Evolutionary conservation across 2,329 filamentous ascomycete genomes (phyloP).

Genomic region (Aureobasidium sp.): DNA sequence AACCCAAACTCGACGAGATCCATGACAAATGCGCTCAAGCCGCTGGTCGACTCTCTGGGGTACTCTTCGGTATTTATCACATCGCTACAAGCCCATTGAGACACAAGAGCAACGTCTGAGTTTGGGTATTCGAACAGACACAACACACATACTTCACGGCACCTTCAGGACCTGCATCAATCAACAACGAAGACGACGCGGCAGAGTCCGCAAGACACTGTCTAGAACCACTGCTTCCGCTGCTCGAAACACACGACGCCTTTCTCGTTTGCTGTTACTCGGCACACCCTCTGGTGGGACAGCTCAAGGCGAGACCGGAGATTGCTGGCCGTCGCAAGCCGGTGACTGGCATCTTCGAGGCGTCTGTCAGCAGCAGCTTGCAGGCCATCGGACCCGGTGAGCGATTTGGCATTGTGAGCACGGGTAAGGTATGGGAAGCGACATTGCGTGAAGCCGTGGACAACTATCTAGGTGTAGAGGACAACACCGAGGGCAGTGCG

Average conservation of each 20-base stretch:
- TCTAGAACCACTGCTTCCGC: slow-evolving; percentile 45
- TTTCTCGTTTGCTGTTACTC: slow-evolving; percentile 87
- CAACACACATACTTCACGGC: slow-evolving; percentile 59
- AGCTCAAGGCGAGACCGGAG: slow-evolving; percentile 45
- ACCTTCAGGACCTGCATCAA: slow-evolving; percentile 61
- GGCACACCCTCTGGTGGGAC: slow-evolving; percentile 66
- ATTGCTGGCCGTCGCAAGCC: slow-evolving; percentile 39
- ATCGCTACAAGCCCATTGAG: slow-evolving; percentile 27
- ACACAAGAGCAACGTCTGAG: slow-evolving; percentile 25
- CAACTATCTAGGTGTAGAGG: slow-evolving; percentile 52
- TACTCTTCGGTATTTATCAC: slow-evolving; percentile 35
- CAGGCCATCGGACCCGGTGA: slow-evolving; percentile 45
- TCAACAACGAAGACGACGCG: slow-evolving; percentile 69
- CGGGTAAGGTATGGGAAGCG: slow-evolving; percentile 73
- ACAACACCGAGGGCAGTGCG: slow-evolving; percentile 26
- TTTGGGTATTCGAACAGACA: slow-evolving; percentile 33
- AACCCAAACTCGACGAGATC: slow-evolving; percentile 70
- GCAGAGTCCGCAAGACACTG: slow-evolving; percentile 56
- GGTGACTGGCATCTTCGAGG: slow-evolving; percentile 82
- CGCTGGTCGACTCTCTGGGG: slow-evolving; percentile 39
- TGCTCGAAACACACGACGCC: slow-evolving; percentile 55
- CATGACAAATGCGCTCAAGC: slow-evolving; percentile 64
- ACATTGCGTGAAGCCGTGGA: slow-evolving; percentile 62
- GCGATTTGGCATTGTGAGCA: slow-evolving; percentile 81
- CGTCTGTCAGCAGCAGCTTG: slow-evolving; percentile 61